Evolutionary conservation across 176 grass and related monocot species (phyloP).

Genomic region (Oryza rufipogon): DNA sequence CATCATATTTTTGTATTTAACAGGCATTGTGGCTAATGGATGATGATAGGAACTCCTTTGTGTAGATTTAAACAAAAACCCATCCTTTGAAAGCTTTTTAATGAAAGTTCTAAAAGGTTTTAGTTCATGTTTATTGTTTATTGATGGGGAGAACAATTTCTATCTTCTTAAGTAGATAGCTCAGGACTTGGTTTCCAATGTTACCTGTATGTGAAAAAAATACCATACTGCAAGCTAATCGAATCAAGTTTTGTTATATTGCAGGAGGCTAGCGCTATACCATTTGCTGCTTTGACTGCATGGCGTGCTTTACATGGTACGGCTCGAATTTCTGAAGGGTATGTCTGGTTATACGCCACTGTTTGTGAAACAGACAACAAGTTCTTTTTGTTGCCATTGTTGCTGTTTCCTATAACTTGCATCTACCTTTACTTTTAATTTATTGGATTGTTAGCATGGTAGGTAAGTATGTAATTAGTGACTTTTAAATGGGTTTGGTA

Average conservation of each 20-base stretch:
- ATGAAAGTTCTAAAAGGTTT: neutral
- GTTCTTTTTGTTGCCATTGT: neutral
- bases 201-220: constrained; percentile 10
- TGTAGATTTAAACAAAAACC: neutral
- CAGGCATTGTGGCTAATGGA: neutral
- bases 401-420: constrained; percentile 11
- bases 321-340: constrained; percentile 84
- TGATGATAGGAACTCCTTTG: neutral
- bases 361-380: neutral
- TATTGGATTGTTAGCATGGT: constrained; percentile 1
- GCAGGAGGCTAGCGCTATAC: constrained; percentile 92
- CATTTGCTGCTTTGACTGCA: constrained; percentile 94
- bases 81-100: neutral
- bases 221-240: neutral
- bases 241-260: constrained; percentile 31
- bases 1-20: neutral
- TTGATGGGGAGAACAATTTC: constrained; percentile 16
- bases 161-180: neutral
- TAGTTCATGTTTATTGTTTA: constrained; percentile 8
- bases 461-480: neutral
- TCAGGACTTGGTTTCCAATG: neutral
- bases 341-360: constrained; percentile 48
- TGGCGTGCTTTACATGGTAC: constrained; percentile 95
- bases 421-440: constrained; percentile 15
- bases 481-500: neutral